phyloP scores from a whole-genome alignment of 2,329 filamentous ascomycete genomes.

The Neobulgaria alba region DNA sequence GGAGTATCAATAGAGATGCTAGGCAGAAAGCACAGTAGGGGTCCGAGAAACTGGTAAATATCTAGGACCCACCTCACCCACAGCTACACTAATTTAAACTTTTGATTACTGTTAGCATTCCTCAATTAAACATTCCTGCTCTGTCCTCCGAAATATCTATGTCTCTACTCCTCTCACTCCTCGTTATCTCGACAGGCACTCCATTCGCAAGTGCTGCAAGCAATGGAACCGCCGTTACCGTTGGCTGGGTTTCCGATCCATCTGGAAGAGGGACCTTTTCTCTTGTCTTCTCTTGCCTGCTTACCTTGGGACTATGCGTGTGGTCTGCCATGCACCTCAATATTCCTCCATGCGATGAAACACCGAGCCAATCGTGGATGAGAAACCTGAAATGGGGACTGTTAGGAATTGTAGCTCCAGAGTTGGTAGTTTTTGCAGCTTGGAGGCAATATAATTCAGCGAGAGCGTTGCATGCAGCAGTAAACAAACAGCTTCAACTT shows the following conservation, averaged over 20 bases:
- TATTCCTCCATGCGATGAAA: slow-evolving; percentile 17
- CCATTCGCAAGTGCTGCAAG: too few relatives aligned
- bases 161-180: too few relatives aligned
- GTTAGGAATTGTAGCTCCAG: slow-evolving; percentile 26
- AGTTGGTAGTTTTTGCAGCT: slow-evolving; percentile 25
- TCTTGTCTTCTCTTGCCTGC: slow-evolving; percentile 29
- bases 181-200: too few relatives aligned
- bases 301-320: slow-evolving; percentile 29
- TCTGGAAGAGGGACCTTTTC: slow-evolving; percentile 24
- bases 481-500: neutral
- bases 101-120: too few relatives aligned
- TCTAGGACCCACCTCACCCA: too few relatives aligned
- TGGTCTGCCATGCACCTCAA: slow-evolving; percentile 32
- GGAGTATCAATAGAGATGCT: too few relatives aligned
- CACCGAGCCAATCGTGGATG: neutral
- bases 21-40: too few relatives aligned
- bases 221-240: too few relatives aligned
- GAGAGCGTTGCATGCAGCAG: neutral
- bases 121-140: too few relatives aligned
- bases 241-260: slow-evolving; percentile 11
- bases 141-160: too few relatives aligned
- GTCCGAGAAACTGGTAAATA: too few relatives aligned
- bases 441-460: slow-evolving; percentile 11
- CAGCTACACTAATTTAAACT: too few relatives aligned
- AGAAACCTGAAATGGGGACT: slow-evolving; percentile 27